A percentile compares a stretch with the other conserved stretches of the same genome.
These are phyloP conservation scores for Cyathus striatus DNA, from an alignment of 768 basidiomycete species.

Conservation along the genomic window DNA sequence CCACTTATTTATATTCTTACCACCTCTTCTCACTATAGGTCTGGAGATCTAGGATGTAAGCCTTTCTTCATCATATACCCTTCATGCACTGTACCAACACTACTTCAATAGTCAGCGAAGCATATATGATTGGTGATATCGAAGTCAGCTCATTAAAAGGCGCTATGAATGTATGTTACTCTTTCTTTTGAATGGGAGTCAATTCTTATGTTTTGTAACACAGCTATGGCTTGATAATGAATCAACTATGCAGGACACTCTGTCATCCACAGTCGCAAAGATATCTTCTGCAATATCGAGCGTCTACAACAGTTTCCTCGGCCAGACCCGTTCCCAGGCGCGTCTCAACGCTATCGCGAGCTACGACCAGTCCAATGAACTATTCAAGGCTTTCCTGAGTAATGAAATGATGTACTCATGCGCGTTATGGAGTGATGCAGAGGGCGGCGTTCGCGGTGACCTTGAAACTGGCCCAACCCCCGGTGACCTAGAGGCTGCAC, in stretches of 20 bases:
- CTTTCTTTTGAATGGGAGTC: conserved; percentile 2
- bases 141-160: conserved; percentile 55
- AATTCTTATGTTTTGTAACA: conserved; percentile 7
- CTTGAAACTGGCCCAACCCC: conserved; percentile 47
- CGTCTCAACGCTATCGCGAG: conserved; percentile 80
- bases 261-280: conserved; percentile 52
- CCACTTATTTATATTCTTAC: neutral
- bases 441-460: conserved; percentile 77
- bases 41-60: conserved; percentile 66
- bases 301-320: conserved; percentile 67
- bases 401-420: conserved; percentile 96
- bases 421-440: conserved; percentile 75
- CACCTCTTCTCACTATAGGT: conserved; percentile 31
- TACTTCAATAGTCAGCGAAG: conserved; percentile 55
- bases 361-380: conserved; percentile 89
- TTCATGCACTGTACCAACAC: conserved; percentile 5
- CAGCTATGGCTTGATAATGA: conserved; percentile 69
- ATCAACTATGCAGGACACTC: conserved; percentile 48
- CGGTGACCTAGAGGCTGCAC: conserved; percentile 77
- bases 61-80: conserved; percentile 5
- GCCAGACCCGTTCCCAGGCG: conserved; percentile 68
- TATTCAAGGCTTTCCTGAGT: conserved; percentile 83
- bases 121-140: conserved; percentile 69
- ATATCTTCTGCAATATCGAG: conserved; percentile 55
- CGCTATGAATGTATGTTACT: conserved; percentile 53